A percentile compares a stretch with the other conserved stretches of the same genome.
Conservation (phyloP, 148 eudicot genomes). For the Selenicereus undatus region DNA sequence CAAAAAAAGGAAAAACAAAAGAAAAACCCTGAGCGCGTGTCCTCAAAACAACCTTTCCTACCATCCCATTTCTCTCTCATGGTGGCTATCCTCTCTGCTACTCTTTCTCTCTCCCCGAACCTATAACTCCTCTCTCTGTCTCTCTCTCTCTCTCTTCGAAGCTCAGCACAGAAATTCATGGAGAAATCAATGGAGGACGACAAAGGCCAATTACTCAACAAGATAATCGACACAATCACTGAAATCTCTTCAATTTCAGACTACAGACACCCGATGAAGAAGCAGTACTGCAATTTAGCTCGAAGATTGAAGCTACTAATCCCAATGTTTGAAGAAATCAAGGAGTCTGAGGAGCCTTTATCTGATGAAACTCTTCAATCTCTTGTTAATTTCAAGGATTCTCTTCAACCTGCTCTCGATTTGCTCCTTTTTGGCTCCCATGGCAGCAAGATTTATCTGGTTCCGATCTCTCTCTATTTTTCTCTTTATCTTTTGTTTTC, state of each 20-base stretch:
- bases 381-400: constrained; percentile 13
- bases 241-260: constrained; percentile 59
- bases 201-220: constrained; percentile 36
- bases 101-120: constrained; percentile 12
- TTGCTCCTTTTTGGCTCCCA: constrained; percentile 60
- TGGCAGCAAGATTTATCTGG: constrained; percentile 87
- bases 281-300: constrained; percentile 66
- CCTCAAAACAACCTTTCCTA: neutral
- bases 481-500: neutral
- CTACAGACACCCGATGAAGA: constrained; percentile 56
- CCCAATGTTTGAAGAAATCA: constrained; percentile 92
- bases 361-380: constrained; percentile 38
- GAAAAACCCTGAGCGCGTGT: constrained; percentile 16
- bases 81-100: constrained; percentile 32
- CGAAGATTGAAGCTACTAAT: constrained; percentile 69
- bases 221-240: constrained; percentile 45
- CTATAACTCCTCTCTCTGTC: neutral
- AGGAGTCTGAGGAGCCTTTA: constrained; percentile 42
- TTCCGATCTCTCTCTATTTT: constrained; percentile 24
- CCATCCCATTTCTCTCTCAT: constrained; percentile 18
- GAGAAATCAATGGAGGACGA: constrained; percentile 46
- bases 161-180: neutral
- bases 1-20: neutral
- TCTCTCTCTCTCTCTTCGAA: neutral
- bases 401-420: constrained; percentile 53